phyloP scores from a whole-genome alignment of 164 flowering plant species.

The Vitis rupestris region DNA sequence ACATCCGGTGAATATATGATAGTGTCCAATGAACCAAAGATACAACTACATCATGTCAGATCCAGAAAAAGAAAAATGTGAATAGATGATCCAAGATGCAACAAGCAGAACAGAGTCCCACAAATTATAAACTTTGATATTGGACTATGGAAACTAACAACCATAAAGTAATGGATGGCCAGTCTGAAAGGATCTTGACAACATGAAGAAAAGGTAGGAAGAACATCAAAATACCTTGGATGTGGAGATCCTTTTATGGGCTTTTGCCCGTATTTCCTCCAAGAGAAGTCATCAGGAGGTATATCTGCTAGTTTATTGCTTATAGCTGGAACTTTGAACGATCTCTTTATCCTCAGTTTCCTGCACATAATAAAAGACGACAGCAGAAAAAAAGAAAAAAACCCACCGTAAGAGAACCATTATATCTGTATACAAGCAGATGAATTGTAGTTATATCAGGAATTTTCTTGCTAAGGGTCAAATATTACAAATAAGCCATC shows the following conservation, averaged over 20 bases:
- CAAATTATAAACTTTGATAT: no score
- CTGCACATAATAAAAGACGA: constrained; percentile 14
- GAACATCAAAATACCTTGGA: constrained; percentile 30
- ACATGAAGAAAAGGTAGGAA: background rate
- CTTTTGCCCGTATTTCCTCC: constrained; percentile 53
- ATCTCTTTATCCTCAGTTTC: constrained; percentile 35
- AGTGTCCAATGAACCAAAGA: no score
- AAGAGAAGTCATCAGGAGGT: constrained; percentile 39
- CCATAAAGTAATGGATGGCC: no score
- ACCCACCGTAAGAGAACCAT: no score
- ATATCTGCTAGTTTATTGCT: constrained; percentile 39
- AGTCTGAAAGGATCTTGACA: background rate
- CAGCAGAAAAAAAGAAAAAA: background rate
- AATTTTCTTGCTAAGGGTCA: background rate
- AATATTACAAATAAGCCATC: background rate
- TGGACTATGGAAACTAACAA: no score
- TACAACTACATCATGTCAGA: no score
- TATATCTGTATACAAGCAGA: no score
- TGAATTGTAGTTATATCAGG: background rate
- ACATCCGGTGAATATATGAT: no score
- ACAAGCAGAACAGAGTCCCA: no score
- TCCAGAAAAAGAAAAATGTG: no score
- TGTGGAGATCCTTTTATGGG: constrained; percentile 52
- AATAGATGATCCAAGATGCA: no score
- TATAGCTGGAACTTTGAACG: constrained; percentile 30